Percentiles rank a stretch among this genome's conserved stretches.
These are phyloP conservation scores for Lichtheimia corymbifera DNA, from an alignment of 371 early-diverging fungal species.

Conservation along the genomic window DNA sequence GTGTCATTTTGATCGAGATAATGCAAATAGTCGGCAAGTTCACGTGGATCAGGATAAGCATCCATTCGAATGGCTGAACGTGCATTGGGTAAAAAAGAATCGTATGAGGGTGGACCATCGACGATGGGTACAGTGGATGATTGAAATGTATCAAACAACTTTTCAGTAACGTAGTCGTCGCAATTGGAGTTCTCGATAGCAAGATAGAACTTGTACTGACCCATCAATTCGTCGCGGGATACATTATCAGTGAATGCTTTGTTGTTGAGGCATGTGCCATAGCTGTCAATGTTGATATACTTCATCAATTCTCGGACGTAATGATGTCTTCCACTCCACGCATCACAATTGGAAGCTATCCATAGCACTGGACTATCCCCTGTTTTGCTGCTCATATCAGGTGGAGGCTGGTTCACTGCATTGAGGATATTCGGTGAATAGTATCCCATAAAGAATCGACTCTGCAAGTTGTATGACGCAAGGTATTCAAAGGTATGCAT, in stretches of 20 bases:
- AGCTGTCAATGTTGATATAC: slow-evolving; percentile 36
- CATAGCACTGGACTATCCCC: slow-evolving; percentile 35
- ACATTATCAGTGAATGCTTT: slow-evolving; percentile 32
- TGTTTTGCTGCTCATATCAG: slow-evolving; percentile 22
- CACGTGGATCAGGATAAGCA: slow-evolving; percentile 41
- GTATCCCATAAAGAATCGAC: slow-evolving; percentile 34
- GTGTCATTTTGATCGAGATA: slow-evolving; percentile 37
- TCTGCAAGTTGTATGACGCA: slow-evolving; percentile 38
- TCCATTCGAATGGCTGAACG: slow-evolving; percentile 41
- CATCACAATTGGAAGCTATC: slow-evolving; percentile 41
- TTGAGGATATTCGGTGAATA: slow-evolving; percentile 31
- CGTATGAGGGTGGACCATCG: slow-evolving; percentile 33
- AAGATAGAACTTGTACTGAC: slow-evolving; percentile 45
- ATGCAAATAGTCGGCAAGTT: slow-evolving; percentile 37
- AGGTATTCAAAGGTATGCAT: slow-evolving; percentile 39
- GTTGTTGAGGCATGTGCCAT: slow-evolving; percentile 35
- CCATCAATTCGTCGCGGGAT: slow-evolving; percentile 21
- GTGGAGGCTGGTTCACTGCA: slow-evolving; percentile 27
- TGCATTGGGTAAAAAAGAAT: slow-evolving; percentile 32
- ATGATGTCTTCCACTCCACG: slow-evolving; percentile 34
- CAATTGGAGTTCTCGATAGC: slow-evolving; percentile 46
- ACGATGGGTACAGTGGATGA: slow-evolving; percentile 29
- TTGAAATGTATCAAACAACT: slow-evolving; percentile 34
- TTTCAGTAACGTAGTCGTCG: slow-evolving; percentile 44
- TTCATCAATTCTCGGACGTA: slow-evolving; percentile 41